Base-by-base conservation (phyloP, 495 filamentous ascomycete species). In the Hypoxylon rickii region DNA sequence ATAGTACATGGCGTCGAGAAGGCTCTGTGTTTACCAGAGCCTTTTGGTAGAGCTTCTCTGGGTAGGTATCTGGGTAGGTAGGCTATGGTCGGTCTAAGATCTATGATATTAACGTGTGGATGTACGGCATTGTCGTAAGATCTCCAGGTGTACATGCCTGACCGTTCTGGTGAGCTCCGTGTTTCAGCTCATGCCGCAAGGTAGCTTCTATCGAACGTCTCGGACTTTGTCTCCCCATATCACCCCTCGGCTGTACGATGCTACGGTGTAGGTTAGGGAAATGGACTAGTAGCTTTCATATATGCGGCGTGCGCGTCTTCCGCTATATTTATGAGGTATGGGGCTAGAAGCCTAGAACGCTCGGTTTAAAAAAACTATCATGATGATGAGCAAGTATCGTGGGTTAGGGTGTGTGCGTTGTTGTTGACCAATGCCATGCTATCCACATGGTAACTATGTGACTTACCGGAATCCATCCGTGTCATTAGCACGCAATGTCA, bases 41-140 rank as follows among this genome's bases (percentile, higher is more conserved):
- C 2, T 86, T 89, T 57, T 80, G 83, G 78, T 88, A 88, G 54
- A 87, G 84, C 2, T 90, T 86, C 87, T 82, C 81, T 3, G 79
- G 79, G n/a, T 0, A 68, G 79, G 32, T 67, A 72, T n/a, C 58
- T 68, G 1, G 65, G 72, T 4, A 74, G 74, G 46, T 86, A 82
- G 82, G 72, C 81, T 16, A 76, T 80, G 41, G 80, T 83, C 1
- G 79, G 86, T 19, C 72, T 86, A 13, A 83, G 83, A 0, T 73
- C 75, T 0, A 54, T 73, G 0, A 67, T 83, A 7, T 79, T 86
- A 24, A 82, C 80, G 0, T 56, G 78, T n/a, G 84, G 84, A 3
- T 76, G 81, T 58, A 72, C 84, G 29, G 75, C 71, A 21, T 72
- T 74, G 8, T 84, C 85, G 58, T 83, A 88, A 68, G 84, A 81